phyloP scores from a whole-genome alignment of 2,329 filamentous ascomycete species.

The Dichotomopilus funicola region DNA sequence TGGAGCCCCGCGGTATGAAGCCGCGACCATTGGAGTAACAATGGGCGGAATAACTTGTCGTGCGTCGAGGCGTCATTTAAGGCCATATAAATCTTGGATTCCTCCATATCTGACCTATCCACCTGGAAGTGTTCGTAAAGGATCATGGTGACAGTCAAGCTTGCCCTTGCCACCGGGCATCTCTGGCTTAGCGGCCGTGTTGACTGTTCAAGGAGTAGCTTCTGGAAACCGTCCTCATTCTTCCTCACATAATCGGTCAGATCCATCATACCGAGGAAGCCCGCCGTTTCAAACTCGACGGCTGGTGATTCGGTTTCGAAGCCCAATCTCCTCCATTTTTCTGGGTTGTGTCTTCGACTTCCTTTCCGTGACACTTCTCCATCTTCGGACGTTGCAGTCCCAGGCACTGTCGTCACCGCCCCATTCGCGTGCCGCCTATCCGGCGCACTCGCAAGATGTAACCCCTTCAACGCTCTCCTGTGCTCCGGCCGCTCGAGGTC shows the following conservation, averaged over 20 bases:
- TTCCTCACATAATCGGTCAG: slow-evolving; percentile 88
- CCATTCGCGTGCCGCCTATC: slow-evolving; percentile 45
- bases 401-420: slow-evolving; percentile 23
- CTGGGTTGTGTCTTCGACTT: slow-evolving; percentile 69
- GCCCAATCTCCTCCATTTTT: slow-evolving; percentile 88
- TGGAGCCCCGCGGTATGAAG: slow-evolving; percentile 80
- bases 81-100: slow-evolving; percentile 66
- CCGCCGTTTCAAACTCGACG: slow-evolving; percentile 75
- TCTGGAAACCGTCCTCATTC: slow-evolving; percentile 88
- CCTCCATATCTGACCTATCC: slow-evolving; percentile 73
- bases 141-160: slow-evolving; percentile 77
- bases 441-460: slow-evolving; percentile 76
- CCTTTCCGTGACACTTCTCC: slow-evolving; percentile 46
- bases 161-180: slow-evolving; percentile 82
- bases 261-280: slow-evolving; percentile 96
- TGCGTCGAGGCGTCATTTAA: slow-evolving; percentile 71
- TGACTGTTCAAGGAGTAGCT: slow-evolving; percentile 83
- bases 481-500: slow-evolving; percentile 86
- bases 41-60: slow-evolving; percentile 78
- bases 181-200: slow-evolving; percentile 63
- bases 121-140: slow-evolving; percentile 96
- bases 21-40: slow-evolving; percentile 88
- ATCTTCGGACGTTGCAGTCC: slow-evolving; percentile 23
- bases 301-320: slow-evolving; percentile 87
- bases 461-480: slow-evolving; percentile 73